phyloP scores from a whole-genome alignment of 2,329 filamentous ascomycete genomes.

The Verticillium tricorpus region DNA sequence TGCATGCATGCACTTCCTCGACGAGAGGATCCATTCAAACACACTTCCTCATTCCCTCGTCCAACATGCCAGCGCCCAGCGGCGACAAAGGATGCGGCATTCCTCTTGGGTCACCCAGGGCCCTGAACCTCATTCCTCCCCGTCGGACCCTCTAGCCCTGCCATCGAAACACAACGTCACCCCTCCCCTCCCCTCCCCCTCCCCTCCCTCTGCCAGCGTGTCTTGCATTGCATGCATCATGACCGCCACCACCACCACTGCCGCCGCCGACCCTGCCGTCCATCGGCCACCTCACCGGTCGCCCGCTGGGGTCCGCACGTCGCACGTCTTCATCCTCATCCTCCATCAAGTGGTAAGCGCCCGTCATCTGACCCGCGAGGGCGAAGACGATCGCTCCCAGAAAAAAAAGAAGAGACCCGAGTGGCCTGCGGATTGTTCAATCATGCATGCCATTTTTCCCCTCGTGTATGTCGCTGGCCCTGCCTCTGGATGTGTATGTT shows the following conservation, averaged over 20 bases:
- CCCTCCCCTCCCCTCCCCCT: not conserved
- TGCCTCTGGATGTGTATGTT: conserved; percentile 5
- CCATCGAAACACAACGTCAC: not conserved
- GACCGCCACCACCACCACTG: not conserved
- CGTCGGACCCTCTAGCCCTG: not conserved
- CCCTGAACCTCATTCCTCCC: no score
- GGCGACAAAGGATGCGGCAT: not conserved
- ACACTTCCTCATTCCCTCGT: no score
- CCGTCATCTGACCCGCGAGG: not conserved
- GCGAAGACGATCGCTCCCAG: no score
- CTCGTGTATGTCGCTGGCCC: not conserved
- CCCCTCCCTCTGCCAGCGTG: conserved; percentile 7
- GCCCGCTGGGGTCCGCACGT: not conserved
- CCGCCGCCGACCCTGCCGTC: not conserved
- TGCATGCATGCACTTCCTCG: no score
- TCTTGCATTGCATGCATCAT: conserved; percentile 11
- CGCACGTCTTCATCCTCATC: not conserved
- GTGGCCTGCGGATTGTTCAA: not conserved
- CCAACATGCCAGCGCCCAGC: not conserved
- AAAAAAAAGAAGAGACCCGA: no score
- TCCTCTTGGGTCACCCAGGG: not conserved
- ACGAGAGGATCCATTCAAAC: no score
- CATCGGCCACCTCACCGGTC: not conserved
- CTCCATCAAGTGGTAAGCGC: not conserved
- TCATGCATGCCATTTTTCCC: not conserved